phyloP scores from a whole-genome alignment of 805 yeast genomes.

The Saccharomyces paradoxus region DNA sequence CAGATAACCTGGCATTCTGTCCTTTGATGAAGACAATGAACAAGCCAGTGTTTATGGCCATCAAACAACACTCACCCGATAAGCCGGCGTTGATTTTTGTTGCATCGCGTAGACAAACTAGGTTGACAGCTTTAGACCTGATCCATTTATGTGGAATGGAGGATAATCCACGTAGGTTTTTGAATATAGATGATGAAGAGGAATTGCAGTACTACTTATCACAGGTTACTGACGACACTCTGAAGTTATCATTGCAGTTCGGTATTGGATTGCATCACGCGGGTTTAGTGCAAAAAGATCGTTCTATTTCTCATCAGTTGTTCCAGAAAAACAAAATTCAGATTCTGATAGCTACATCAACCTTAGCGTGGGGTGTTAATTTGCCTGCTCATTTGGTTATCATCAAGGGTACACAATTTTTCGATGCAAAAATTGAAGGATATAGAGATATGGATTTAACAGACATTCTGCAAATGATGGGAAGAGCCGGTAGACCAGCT shows the following conservation, averaged over 20 bases:
- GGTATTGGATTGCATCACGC: slow-evolving; percentile 98
- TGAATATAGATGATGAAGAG: slow-evolving; percentile 59
- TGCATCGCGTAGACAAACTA: slow-evolving; percentile 89
- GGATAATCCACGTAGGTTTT: slow-evolving; percentile 53
- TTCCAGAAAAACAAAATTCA: slow-evolving; percentile 77
- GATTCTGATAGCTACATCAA: slow-evolving; percentile 90
- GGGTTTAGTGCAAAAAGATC: slow-evolving; percentile 83
- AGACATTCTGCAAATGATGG: slow-evolving; percentile 95
- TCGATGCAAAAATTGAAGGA: slow-evolving; percentile 90
- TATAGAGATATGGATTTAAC: slow-evolving; percentile 88
- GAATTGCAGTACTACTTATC: slow-evolving; percentile 78
- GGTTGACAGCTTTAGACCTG: slow-evolving; percentile 68
- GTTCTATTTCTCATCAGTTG: slow-evolving; percentile 81
- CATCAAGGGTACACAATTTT: slow-evolving; percentile 92
- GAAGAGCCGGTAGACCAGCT: slow-evolving; percentile 99
- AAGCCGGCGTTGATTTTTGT: slow-evolving; percentile 94
- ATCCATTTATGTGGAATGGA: slow-evolving; percentile 63
- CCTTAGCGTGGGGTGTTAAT: slow-evolving; percentile 99
- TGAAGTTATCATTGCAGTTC: slow-evolving; percentile 56
- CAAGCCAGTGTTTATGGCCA: slow-evolving; percentile 84
- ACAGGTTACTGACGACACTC: slow-evolving; percentile 80
- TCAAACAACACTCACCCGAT: slow-evolving; percentile 86
- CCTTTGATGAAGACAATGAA: slow-evolving; percentile 62
- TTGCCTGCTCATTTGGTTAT: slow-evolving; percentile 98
- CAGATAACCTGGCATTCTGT: slow-evolving; percentile 70